Evolutionary conservation across 75 land plant species (phyloP).

Genomic region (Ceratopteris richardii): DNA sequence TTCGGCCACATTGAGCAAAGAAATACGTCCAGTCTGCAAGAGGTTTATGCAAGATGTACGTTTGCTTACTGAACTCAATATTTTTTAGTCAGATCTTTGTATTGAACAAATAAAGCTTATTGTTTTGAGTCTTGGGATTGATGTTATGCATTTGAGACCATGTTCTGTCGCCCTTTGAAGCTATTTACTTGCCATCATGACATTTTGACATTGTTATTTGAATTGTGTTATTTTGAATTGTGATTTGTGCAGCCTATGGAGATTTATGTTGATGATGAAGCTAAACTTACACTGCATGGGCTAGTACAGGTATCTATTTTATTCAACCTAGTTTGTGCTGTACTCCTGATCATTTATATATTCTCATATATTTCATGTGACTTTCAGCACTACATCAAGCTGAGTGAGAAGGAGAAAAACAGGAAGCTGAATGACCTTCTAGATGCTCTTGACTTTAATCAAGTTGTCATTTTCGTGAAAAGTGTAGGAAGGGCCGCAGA

Average conservation of each 20-base stretch:
- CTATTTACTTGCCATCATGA: too few relatives aligned
- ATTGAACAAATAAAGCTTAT: slow-evolving; percentile 25
- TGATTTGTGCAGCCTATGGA: slow-evolving; percentile 85
- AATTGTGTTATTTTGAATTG: too few relatives aligned
- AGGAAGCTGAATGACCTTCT: slow-evolving; percentile 93
- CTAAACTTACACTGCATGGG: slow-evolving; percentile 96
- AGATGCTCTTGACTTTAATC: slow-evolving; percentile 98
- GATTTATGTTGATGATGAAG: slow-evolving; percentile 99
- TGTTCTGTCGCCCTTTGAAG: too few relatives aligned
- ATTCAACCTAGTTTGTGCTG: neutral
- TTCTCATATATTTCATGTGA: neutral
- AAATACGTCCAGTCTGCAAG: slow-evolving; percentile 99
- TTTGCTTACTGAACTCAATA: too few relatives aligned
- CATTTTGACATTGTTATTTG: too few relatives aligned
- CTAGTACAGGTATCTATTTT: slow-evolving; percentile 74
- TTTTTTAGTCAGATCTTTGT: too few relatives aligned
- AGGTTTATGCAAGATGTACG: slow-evolving; percentile 99
- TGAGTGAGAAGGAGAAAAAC: slow-evolving; percentile 90
- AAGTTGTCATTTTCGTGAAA: slow-evolving; percentile 97
- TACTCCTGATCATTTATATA: neutral
- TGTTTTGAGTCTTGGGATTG: too few relatives aligned
- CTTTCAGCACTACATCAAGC: slow-evolving; percentile 91
- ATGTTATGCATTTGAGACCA: too few relatives aligned
- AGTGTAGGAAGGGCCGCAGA: slow-evolving; percentile 95
- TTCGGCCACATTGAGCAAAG: slow-evolving; percentile 99